Evolutionary conservation across 140 eudicot species (phyloP).

Genomic region (Flaveria floridana): DNA sequence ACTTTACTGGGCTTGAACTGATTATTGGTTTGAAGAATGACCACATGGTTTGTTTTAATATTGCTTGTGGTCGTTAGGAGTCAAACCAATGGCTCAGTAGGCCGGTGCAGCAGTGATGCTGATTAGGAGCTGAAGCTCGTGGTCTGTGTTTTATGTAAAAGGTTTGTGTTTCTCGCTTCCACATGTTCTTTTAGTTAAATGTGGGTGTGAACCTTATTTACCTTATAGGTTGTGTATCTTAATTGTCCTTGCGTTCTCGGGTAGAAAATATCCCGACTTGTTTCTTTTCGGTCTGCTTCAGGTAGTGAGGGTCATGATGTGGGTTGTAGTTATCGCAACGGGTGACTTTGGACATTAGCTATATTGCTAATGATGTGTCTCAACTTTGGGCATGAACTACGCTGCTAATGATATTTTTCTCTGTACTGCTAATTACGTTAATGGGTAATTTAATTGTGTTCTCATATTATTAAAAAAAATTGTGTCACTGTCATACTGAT

Average conservation of each 20-base stretch:
- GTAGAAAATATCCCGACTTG: neutral
- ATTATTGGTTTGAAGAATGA: constrained; percentile 15
- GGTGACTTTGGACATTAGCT: neutral
- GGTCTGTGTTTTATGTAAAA: neutral
- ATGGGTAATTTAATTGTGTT: too few relatives aligned
- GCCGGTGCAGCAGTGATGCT: constrained; percentile 19
- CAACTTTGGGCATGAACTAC: neutral
- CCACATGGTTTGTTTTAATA: constrained; percentile 20
- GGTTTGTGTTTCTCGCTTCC: constrained; percentile 14
- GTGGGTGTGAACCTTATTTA: neutral
- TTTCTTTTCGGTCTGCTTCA: neutral
- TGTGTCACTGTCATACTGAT: too few relatives aligned
- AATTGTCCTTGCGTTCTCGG: neutral
- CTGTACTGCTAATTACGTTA: too few relatives aligned
- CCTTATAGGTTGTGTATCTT: constrained; percentile 5
- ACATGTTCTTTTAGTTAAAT: constrained; percentile 9
- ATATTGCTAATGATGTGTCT: neutral
- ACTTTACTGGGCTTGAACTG: constrained; percentile 11
- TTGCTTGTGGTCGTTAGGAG: constrained; percentile 17
- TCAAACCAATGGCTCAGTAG: constrained; percentile 24
- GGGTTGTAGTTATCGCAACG: constrained; percentile 5
- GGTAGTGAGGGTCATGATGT: neutral
- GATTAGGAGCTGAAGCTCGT: neutral
- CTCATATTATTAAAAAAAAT: too few relatives aligned
- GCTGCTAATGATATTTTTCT: too few relatives aligned